Conservation (phyloP, 768 basidiomycete species). For the Termitomyces sp. region DNA sequence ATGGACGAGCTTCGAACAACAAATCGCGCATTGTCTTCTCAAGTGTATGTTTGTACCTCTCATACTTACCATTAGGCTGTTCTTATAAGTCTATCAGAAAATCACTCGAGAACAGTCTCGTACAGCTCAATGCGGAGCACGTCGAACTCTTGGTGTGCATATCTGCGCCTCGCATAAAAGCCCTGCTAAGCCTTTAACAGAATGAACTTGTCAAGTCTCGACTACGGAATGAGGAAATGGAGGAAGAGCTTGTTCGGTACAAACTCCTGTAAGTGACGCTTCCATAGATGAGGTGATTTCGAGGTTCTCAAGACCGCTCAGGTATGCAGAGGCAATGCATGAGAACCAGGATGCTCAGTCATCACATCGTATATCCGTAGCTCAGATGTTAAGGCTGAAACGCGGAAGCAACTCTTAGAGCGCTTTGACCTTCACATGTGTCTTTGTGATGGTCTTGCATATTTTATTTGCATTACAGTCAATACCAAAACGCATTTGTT, state of each 20-base stretch:
- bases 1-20: conserved; percentile 77
- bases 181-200: conserved; percentile 28
- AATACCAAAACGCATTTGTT: not conserved
- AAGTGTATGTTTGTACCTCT: conserved; percentile 58
- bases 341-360: conserved; percentile 67
- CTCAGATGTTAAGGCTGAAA: conserved; percentile 36
- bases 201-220: conserved; percentile 89
- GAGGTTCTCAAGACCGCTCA: conserved; percentile 12
- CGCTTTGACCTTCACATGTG: not conserved
- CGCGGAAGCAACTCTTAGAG: conserved; percentile 28
- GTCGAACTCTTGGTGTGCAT: conserved; percentile 59
- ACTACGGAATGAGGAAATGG: conserved; percentile 87
- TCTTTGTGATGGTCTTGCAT: not conserved
- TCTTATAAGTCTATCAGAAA: conserved; percentile 45
- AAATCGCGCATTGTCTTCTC: conserved; percentile 69
- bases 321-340: conserved; percentile 75
- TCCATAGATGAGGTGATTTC: conserved; percentile 3
- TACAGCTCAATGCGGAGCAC: conserved; percentile 80
- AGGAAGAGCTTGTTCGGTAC: conserved; percentile 90
- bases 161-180: not conserved
- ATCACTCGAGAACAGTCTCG: conserved; percentile 69
- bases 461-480: conserved; percentile 3
- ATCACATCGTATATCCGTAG: conserved; percentile 54
- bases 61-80: not conserved
- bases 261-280: conserved; percentile 68